Base-by-base conservation (phyloP, 306 rosid species). In the Lablab purpureus region DNA sequence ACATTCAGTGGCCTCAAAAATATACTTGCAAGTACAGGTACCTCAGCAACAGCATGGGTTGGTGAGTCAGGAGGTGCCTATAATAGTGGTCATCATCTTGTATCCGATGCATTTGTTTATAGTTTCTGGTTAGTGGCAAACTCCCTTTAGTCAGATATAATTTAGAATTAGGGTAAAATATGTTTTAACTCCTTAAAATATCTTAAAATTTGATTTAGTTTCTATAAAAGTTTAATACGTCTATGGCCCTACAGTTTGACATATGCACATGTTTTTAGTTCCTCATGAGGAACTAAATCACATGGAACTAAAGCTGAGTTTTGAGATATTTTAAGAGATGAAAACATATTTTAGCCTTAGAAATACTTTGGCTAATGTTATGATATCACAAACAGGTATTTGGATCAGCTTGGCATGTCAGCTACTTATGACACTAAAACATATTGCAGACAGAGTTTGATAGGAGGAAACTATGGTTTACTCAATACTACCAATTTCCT, bases 51-150 rank as follows among this genome's bases (percentile, higher is more conserved):
- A 45, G 92, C 99, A 0, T 95, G 99, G 98, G 99, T 95, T 76
- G 97, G 98, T 32, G 99, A 95, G 82, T 81, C 99, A 4, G 99
- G 99, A 85, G 99, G 99, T 55, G 99, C 99, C 23, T 95, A 91
- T 79, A 95, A 93, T 82, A 95, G 99, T 65, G 99, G 98, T 51
- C 93, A 74, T 54, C 90, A 93, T 82, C 94, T 87, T 73, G 95
- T 92, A 70, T 81, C 92, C 0, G 90, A 95, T 86, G 83, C 99
- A 52, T 93, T 93, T 37, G 94, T 93, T 34, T 93, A 75, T 41
- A 95, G 98, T 79, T 93, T 93, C 88, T 95, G 99, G 99, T 83
- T 73, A 67, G 86, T 95, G 80, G 43, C 30, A 14, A 84, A 10
- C 69, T 25, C 46, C 28, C 52, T 19, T 17, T 47, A 51, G 45